These are phyloP conservation scores for Solanum medicagineum DNA, from an alignment of 257 asterid genomes.

Conservation along the genomic window DNA sequence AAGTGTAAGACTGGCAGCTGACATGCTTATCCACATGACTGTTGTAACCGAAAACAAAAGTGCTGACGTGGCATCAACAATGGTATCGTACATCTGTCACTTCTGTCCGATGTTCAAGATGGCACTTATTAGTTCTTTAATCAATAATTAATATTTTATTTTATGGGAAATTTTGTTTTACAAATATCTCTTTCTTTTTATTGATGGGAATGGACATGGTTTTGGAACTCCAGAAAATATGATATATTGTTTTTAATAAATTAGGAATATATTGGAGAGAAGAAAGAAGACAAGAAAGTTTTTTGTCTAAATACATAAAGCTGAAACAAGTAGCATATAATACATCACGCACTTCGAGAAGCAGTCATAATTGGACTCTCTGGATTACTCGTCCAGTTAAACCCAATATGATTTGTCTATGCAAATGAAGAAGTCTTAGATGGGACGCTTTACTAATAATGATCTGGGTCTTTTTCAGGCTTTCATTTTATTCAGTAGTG, in stretches of 20 bases:
- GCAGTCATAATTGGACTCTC: constrained; percentile 5
- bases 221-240: not conserved
- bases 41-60: not conserved
- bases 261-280: not conserved
- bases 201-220: not conserved
- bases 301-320: constrained; percentile 3
- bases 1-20: not conserved
- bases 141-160: not conserved
- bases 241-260: not conserved
- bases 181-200: not conserved
- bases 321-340: constrained; percentile 1
- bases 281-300: constrained; percentile 1
- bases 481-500: not conserved
- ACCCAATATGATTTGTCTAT: not conserved
- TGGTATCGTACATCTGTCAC: constrained; percentile 9
- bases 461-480: not conserved
- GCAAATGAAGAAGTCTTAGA: not conserved
- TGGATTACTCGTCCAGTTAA: not conserved
- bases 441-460: not conserved
- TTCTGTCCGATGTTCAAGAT: not conserved
- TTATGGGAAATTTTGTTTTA: not conserved
- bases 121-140: not conserved
- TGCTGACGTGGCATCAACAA: not conserved
- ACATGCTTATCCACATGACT: constrained; percentile 3
- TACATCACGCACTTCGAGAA: constrained; percentile 17